A percentile compares a stretch with the other conserved stretches of the same genome.
Evolutionary conservation across 139 green algal species (phyloP).

Genomic region (Chara braunii): DNA sequence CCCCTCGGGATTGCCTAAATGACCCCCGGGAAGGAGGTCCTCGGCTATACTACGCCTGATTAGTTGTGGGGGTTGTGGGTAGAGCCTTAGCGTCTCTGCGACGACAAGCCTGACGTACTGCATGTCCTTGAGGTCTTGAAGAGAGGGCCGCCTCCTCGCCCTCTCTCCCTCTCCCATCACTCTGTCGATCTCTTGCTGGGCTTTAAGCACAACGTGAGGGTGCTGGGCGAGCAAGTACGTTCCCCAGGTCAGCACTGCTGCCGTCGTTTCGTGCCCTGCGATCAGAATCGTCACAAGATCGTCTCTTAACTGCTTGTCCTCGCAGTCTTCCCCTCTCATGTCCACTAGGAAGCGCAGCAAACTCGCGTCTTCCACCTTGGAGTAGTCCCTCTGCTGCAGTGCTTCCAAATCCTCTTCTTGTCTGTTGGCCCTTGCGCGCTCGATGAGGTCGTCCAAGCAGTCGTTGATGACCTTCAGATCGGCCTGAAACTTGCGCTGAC

Average conservation of each 20-base stretch:
- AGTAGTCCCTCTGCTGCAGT: conserved; percentile 49
- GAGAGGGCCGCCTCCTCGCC: conserved; percentile 52
- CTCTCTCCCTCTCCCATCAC: conserved; percentile 63
- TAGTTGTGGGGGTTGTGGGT: conserved; percentile 92
- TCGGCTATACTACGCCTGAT: conserved; percentile 74
- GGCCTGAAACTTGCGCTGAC: conserved; percentile 65
- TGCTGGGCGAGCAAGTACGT: conserved; percentile 46
- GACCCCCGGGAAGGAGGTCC: conserved; percentile 65
- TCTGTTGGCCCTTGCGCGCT: conserved; percentile 44
- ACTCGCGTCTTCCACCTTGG: conserved; percentile 74
- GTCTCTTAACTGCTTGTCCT: conserved; percentile 84
- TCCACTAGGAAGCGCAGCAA: conserved; percentile 97
- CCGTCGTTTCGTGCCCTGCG: conserved; percentile 91
- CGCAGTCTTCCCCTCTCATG: conserved; percentile 81
- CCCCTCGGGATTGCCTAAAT: conserved; percentile 42
- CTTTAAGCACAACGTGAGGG: conserved; percentile 53
- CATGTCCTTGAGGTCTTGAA: conserved; percentile 41
- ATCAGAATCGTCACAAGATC: conserved; percentile 95
- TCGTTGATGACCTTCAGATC: conserved; percentile 78
- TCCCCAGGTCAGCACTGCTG: conserved; percentile 69
- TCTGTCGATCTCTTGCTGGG: conserved; percentile 65
- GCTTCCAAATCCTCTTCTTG: conserved; percentile 49
- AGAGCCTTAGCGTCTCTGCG: conserved; percentile 82
- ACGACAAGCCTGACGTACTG: conserved; percentile 49
- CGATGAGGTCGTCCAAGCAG: conserved; percentile 83